phyloP scores from a whole-genome alignment of 1,139 yeast species.

The Saccharomyces hybrid region DNA sequence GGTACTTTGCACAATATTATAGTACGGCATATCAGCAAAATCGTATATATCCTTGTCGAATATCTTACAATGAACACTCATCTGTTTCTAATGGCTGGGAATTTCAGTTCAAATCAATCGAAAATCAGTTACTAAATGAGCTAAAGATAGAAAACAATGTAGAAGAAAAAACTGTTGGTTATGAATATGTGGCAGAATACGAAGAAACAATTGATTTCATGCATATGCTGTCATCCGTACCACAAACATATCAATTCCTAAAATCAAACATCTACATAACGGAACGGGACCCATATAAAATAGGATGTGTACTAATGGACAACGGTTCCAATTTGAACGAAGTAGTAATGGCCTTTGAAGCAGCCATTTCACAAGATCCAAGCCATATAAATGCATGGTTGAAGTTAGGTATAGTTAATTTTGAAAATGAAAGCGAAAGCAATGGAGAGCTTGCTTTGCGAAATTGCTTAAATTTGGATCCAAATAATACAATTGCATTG shows the following conservation, averaged over 20 bases:
- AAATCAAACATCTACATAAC: not conserved
- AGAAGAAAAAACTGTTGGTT: not conserved
- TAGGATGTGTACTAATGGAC: conserved; percentile 4
- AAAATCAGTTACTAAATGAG: not conserved
- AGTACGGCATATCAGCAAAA: not conserved
- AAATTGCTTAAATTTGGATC: conserved; percentile 1
- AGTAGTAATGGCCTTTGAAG: conserved; percentile 3
- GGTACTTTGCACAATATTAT: not conserved
- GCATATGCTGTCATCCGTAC: not conserved
- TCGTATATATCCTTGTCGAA: not conserved
- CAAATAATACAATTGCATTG: conserved; percentile 1
- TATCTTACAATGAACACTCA: not conserved
- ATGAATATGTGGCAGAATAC: not conserved
- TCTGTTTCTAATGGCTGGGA: not conserved
- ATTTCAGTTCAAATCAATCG: not conserved
- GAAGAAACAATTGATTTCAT: not conserved
- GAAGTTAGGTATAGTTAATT: conserved; percentile 1
- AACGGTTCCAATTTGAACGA: conserved; percentile 3
- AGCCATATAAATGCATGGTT: conserved; percentile 2
- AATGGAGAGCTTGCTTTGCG: conserved; percentile 1
- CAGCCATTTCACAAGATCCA: conserved; percentile 3
- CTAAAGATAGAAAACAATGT: not conserved
- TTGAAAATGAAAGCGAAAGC: conserved; percentile 3
- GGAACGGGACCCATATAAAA: conserved; percentile 27
- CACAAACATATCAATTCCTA: not conserved